A percentile compares a stretch with the other conserved stretches of the same genome.
phyloP scores from a whole-genome alignment of 768 basidiomycete species.

The Termitomyces sp. region DNA sequence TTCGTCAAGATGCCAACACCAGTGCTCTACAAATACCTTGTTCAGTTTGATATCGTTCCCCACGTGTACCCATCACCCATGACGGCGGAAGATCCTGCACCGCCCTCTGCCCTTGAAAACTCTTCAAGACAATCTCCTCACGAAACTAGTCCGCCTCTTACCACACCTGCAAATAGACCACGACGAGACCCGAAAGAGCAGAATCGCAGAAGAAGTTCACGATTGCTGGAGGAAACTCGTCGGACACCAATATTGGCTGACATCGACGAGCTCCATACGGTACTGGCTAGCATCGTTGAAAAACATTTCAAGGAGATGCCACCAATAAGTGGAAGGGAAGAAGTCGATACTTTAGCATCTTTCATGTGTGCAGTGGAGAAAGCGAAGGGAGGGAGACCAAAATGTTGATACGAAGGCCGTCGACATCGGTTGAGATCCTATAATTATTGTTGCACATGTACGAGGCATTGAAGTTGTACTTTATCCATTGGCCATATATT shows the following conservation, averaged over 20 bases:
- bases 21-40: conserved; percentile 68
- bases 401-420: conserved; percentile 11
- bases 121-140: conserved; percentile 42
- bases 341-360: conserved; percentile 77
- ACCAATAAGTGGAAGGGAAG: conserved; percentile 52
- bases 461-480: background rate
- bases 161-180: conserved; percentile 68
- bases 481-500: background rate
- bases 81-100: conserved; percentile 63
- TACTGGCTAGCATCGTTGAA: conserved; percentile 68
- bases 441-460: background rate
- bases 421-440: background rate
- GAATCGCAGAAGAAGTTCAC: conserved; percentile 64
- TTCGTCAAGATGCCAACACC: conserved; percentile 67
- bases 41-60: conserved; percentile 71
- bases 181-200: conserved; percentile 64
- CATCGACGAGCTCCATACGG: conserved; percentile 59
- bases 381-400: conserved; percentile 34
- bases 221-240: conserved; percentile 56
- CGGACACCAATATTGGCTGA: conserved; percentile 71
- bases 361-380: conserved; percentile 79
- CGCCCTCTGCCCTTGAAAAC: conserved; percentile 58
- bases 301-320: conserved; percentile 65
- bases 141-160: conserved; percentile 46
- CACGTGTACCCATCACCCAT: conserved; percentile 68